Conservation (phyloP, 345 rosid species). For the Citropsis articulata region DNA sequence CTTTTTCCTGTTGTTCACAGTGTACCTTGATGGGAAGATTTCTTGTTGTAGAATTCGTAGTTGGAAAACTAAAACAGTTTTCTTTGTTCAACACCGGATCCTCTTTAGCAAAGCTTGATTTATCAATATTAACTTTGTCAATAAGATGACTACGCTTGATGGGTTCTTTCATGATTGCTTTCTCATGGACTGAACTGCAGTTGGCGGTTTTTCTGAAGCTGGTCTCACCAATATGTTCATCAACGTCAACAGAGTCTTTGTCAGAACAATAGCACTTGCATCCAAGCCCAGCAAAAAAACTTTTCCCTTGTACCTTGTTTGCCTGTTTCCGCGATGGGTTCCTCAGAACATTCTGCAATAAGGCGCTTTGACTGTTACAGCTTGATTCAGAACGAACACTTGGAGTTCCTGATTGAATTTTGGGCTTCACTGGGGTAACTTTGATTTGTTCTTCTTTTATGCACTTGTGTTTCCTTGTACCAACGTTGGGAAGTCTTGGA, state of each 20-base stretch:
- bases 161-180: slow-evolving; percentile 10
- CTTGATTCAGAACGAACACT: slow-evolving; percentile 55
- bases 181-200: slow-evolving; percentile 21
- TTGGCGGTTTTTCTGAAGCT: slow-evolving; percentile 35
- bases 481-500: slow-evolving; percentile 31
- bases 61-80: slow-evolving; percentile 35
- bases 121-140: slow-evolving; percentile 11
- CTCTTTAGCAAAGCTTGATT: slow-evolving; percentile 8
- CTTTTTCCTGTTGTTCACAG: slow-evolving; percentile 19
- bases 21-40: slow-evolving; percentile 20
- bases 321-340: slow-evolving; percentile 18
- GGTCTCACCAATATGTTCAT: slow-evolving; percentile 37
- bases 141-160: not conserved
- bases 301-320: slow-evolving; percentile 34
- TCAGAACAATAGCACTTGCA: slow-evolving; percentile 66
- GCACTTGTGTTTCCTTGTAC: slow-evolving; percentile 14
- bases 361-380: slow-evolving; percentile 57
- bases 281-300: slow-evolving; percentile 52
- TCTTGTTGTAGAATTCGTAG: slow-evolving; percentile 3
- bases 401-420: slow-evolving; percentile 39
- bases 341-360: slow-evolving; percentile 28
- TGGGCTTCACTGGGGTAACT: slow-evolving; percentile 23
- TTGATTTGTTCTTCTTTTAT: slow-evolving; percentile 13
- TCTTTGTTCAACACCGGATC: slow-evolving; percentile 24
- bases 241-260: slow-evolving; percentile 48